Base-by-base conservation (phyloP, 1,284 basidiomycete genomes). In the Gastroboletus turbinatus region DNA sequence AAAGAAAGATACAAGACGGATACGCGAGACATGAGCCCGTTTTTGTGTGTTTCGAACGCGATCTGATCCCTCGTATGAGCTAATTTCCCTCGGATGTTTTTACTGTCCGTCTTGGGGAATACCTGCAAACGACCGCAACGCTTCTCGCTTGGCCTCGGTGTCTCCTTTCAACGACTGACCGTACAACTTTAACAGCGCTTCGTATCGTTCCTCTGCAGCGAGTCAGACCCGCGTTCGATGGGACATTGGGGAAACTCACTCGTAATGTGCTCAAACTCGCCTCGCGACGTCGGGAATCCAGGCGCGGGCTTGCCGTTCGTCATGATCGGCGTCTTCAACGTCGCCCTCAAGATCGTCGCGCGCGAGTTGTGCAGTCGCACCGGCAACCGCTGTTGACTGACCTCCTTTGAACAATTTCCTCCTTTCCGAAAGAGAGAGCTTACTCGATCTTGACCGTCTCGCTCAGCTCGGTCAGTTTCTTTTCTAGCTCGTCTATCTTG, bases 231-330 rank as follows among this genome's bases (percentile, higher is more conserved):
- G 29, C 9, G 9, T 29, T 1, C 5, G 27, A 2, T 0, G 10
- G 29, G 5, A 30, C 9, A n/a, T n/a, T n/a, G n/a, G n/a, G 2
- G 9, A n/a, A 10, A 36, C 48, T 17, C 42, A 68, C 64, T 66
- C 29, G 64, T 66, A n/a, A 68, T 68, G 55, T 66, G 67, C 33
- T 66, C 64, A 17, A 66, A 66, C 32, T 68, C 64, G 32, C 64
- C 64, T 2, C 64, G 55, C 0, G 55, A 40, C 4, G 14, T 1
- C 8, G 64, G 64, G 54, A 66, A 68, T 16, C 53, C 55, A 0
- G 40, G 4, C 27, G 33, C 60, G 0, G 67, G 57, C 32, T 68
- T 68, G 35, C 64, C 64, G 2, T 56, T 57, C 14, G 44, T 14
- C 5, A n/a, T 40, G 0, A 53, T 9, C 0, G 66, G 64, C 13